Evolutionary conservation across 805 yeast species (phyloP), one percentile per base, ranked within the genome.

Genomic region (Yamadazyma akitaensis): DNA sequence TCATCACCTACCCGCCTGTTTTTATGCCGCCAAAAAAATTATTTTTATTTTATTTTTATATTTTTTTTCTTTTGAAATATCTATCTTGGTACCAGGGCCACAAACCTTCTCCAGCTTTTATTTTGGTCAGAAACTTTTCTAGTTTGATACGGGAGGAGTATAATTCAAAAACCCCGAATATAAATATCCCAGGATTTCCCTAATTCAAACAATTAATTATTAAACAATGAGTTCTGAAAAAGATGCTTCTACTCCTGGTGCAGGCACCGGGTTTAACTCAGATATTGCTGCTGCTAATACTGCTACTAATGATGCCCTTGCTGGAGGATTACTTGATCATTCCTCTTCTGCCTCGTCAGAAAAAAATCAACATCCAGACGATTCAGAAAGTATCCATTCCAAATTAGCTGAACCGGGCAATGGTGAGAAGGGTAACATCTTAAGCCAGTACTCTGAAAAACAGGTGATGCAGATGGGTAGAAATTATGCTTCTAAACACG

Each of bases 391-490:
- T 18, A 18, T 53, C 21, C 55, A 48, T 36, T 58, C 62, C 8
- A 49, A 59, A 36, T 37, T 51, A 17, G 56, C 56, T 11, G 57
- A 61, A 33, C 47, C 59, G 28, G 58, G 55, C 21, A 33, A 48
- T 9, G 64, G 60, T 3, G 67, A 58, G 43, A 51, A 33, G 25
- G 70, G 65, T 24, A 82, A 82, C 54, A 75, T 81, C 43, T 63
- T 82, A 47, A 61, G 78, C 2, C 81, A 80, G 58, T 82, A 83
- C 55, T 63, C 81, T 14, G 82, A 80, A 51, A 76, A 75, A 21
- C 85, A 82, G 57, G 85, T 79, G 6, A 79, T 79, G 79, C 76
- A 73, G 49, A 82, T 83, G 87, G 88, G 88, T 34, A 70, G 85
- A 53, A 75, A 76, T 48, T 84, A 82, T 62, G 88, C 88, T 17